Conservation (phyloP, 129 eudicot species). For the Rutidosis leptorrhynchoides region DNA sequence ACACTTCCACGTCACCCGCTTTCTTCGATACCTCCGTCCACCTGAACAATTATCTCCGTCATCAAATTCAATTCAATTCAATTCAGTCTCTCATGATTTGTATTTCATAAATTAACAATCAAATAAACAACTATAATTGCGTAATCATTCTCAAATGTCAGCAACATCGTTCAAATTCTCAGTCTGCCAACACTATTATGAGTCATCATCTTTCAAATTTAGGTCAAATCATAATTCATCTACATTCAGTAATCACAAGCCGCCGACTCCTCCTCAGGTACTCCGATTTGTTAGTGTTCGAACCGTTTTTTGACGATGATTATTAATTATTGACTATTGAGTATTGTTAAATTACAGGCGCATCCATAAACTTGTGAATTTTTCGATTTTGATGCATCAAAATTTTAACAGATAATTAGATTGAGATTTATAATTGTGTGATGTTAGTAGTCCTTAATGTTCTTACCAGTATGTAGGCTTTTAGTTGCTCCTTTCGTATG, state of each 20-base stretch:
- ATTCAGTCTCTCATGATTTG: neutral
- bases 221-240: neutral
- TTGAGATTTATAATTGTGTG: neutral
- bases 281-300: neutral
- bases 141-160: conserved; percentile 1
- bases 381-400: too few species aligned
- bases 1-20: neutral
- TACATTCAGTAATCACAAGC: neutral
- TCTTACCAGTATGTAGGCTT: neutral
- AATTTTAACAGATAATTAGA: too few species aligned
- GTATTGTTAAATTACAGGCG: neutral
- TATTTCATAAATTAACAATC: neutral
- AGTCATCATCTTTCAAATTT: neutral
- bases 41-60: neutral
- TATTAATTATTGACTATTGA: too few species aligned
- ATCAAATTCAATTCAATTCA: neutral
- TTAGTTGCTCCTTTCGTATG: neutral
- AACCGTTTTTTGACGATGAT: neutral
- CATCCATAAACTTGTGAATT: neutral
- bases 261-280: neutral
- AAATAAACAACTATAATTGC: neutral
- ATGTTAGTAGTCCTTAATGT: neutral
- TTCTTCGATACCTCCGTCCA: neutral
- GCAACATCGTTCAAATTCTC: neutral
- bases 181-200: neutral